Evolutionary conservation across 176 grass and related monocot species (phyloP), one percentile per base, ranked within the genome.

Genomic region (Guadua angustifolia): DNA sequence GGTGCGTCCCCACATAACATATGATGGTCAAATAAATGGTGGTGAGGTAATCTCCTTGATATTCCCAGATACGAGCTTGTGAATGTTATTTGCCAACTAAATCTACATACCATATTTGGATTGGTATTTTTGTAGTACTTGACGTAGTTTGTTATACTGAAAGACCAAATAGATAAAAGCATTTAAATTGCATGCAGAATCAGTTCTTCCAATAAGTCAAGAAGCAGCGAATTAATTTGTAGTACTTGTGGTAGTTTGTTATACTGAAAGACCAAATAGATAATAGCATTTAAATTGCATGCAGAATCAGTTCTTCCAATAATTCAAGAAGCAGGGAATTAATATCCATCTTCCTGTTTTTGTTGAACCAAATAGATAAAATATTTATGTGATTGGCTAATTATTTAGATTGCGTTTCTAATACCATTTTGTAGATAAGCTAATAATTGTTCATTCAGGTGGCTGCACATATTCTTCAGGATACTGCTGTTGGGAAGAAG

Each of bases 21-120:
- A 98, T 80, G 91, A 98, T 82, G 85, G 85, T 72, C 79, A 77
- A 25, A 90, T 87, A 71, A 95, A 98, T 71, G 96, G 96, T 83
- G 91, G 96, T 0, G 77, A 98, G 93, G 95, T 98, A 95, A 73
- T 79, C 24, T 58, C 40, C 40, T 86, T 7, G 19, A 39, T 83
- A 58, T 66, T 77, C 25, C 40, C 19, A 29, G 12, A 29, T 47
- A 78, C 15, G 24, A 51, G 19, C 25, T 60, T 71, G 80, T 74
- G 44, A 72, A 69, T 45, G 39, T 78, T 35, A 29, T 58, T 78
- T 22, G 75, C 24, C 15, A 66, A 65, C 14, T 65, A 56, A 55
- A 52, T 60, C 69, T 73, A 70, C 5, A 47, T 38, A 66, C 47
- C 81, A 84, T 85, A 26, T 71, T 70, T 38, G 19, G 15, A 49